Conservation (phyloP, 441 rosid species). For the Corymbia calophylla region DNA sequence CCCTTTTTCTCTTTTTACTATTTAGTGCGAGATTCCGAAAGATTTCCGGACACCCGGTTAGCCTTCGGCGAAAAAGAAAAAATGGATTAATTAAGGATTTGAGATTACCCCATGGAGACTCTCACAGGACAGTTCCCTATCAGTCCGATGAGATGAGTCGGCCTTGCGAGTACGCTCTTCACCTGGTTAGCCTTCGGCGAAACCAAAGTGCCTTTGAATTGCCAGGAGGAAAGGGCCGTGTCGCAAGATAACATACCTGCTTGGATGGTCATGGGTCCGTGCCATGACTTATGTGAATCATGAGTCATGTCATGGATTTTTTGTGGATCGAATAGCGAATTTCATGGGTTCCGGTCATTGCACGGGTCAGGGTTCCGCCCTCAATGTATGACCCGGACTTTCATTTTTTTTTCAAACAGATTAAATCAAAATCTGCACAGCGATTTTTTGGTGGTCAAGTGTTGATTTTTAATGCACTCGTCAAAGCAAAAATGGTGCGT, state of each 20-base stretch:
- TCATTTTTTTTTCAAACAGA: neutral
- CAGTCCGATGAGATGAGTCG: neutral
- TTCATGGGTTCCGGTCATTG: neutral
- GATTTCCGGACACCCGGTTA: neutral
- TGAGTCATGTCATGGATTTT: neutral
- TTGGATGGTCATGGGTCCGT: neutral
- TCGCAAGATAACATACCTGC: neutral
- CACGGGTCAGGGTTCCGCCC: neutral
- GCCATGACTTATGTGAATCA: neutral
- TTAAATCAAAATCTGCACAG: neutral
- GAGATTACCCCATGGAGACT: neutral
- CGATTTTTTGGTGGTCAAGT: neutral
- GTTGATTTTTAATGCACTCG: neutral
- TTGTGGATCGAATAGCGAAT: neutral
- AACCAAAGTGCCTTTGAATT: neutral
- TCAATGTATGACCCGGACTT: neutral
- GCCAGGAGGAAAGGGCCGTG: neutral
- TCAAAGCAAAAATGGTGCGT: neutral
- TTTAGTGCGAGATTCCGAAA: neutral
- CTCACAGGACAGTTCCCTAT: too few relatives aligned
- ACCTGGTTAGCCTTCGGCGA: fast-evolving
- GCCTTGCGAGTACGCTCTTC: neutral
- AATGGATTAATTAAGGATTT: too few relatives aligned
- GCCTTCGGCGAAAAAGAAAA: neutral
- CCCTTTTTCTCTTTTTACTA: neutral